phyloP scores from a whole-genome alignment of 1,284 basidiomycete genomes.

The Mycena citricolor region DNA sequence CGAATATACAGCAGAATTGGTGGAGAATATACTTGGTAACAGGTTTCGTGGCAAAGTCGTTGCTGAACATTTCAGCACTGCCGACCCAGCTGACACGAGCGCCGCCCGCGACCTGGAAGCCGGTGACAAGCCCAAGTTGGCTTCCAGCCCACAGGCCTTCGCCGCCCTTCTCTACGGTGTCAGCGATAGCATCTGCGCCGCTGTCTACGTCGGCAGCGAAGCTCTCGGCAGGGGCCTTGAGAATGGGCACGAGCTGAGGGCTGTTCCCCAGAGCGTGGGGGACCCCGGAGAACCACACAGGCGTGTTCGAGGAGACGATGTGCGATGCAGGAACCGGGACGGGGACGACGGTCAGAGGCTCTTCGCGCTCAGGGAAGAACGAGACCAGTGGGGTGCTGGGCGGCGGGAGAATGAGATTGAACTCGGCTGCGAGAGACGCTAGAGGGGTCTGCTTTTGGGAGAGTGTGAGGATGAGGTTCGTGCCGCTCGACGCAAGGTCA shows the following conservation, averaged over 20 bases:
- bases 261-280: slow-evolving; percentile 76
- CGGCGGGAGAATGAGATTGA: slow-evolving; percentile 74
- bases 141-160: slow-evolving; percentile 81
- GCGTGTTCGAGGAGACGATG: slow-evolving; percentile 48
- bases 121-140: slow-evolving; percentile 76
- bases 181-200: slow-evolving; percentile 56
- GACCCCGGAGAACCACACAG: slow-evolving; percentile 78
- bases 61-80: slow-evolving; percentile 75
- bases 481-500: slow-evolving; percentile 64
- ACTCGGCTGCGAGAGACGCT: slow-evolving; percentile 72
- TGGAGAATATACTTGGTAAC: slow-evolving; percentile 53
- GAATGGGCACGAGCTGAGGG: slow-evolving; percentile 81
- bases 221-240: slow-evolving; percentile 75
- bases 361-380: slow-evolving; percentile 69
- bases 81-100: slow-evolving; percentile 83
- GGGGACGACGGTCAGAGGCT: slow-evolving; percentile 58
- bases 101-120: slow-evolving; percentile 84
- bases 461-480: slow-evolving; percentile 85
- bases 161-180: slow-evolving; percentile 67
- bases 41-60: slow-evolving; percentile 66
- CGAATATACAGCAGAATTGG: slow-evolving; percentile 1
- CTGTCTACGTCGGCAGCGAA: slow-evolving; percentile 64
- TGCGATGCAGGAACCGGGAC: slow-evolving; percentile 45
- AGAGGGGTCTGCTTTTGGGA: slow-evolving; percentile 72
- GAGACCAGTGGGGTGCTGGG: slow-evolving; percentile 72